Percentiles rank a stretch among this genome's conserved stretches.
Conservation (phyloP, 768 basidiomycete genomes). For the Serpula lacrymans region DNA sequence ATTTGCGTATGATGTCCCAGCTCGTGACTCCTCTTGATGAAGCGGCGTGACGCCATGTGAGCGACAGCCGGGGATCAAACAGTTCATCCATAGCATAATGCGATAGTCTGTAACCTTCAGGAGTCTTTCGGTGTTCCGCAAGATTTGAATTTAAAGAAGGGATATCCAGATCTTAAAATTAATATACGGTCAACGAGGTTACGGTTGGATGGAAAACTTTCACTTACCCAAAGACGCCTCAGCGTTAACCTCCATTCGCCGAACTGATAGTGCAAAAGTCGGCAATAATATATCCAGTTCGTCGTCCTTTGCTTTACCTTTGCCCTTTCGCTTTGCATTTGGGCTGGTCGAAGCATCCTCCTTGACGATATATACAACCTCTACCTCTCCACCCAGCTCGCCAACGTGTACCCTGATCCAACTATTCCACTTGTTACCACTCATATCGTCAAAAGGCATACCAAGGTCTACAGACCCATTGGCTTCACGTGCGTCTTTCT, state of each 20-base stretch:
- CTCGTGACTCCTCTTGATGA: conserved; percentile 7
- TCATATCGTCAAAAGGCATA: conserved; percentile 50
- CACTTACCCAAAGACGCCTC: conserved; percentile 51
- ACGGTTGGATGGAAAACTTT: neutral
- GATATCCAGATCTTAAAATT: conserved; percentile 38
- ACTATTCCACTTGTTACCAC: conserved; percentile 55
- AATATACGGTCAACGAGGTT: neutral
- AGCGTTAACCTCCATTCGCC: conserved; percentile 60
- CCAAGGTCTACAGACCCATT: conserved; percentile 30
- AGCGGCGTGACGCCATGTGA: conserved; percentile 20
- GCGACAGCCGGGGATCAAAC: conserved; percentile 53
- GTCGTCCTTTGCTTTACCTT: conserved; percentile 31
- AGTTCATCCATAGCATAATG: conserved; percentile 56
- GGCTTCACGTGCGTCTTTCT: conserved; percentile 35
- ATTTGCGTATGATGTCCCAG: conserved; percentile 10
- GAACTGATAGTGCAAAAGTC: conserved; percentile 68
- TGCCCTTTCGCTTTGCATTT: conserved; percentile 25
- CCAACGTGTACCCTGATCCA: conserved; percentile 65
- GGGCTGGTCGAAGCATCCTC: conserved; percentile 13
- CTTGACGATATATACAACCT: conserved; percentile 63
- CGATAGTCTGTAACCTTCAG: conserved; percentile 45
- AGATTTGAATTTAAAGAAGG: conserved; percentile 53
- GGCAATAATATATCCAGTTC: conserved; percentile 56
- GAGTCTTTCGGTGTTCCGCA: conserved; percentile 40
- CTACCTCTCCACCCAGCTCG: conserved; percentile 46